A percentile compares a stretch with the other conserved stretches of the same genome.
Evolutionary conservation across 129 eudicot genomes (phyloP).

Genomic region (Apium graveolens): DNA sequence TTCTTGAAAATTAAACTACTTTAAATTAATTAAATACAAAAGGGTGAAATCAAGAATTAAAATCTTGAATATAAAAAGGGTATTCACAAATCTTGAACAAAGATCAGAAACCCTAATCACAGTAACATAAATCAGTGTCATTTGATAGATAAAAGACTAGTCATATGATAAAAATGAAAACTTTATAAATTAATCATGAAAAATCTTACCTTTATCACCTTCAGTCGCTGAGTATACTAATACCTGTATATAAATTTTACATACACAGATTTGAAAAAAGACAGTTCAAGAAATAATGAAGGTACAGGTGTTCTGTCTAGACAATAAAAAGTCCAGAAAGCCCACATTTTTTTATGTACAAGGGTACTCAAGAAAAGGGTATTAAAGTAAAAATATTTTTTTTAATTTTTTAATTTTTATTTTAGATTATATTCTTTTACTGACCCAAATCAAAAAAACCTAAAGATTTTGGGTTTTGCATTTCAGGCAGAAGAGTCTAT

Average conservation of each 20-base stretch:
- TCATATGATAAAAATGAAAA: background rate
- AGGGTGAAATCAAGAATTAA: too few relatives aligned
- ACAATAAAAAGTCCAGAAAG: background rate
- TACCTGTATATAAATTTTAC: too few relatives aligned
- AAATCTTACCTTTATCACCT: background rate
- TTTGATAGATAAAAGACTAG: background rate
- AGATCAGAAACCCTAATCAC: background rate
- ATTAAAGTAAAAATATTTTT: background rate
- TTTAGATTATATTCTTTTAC: background rate
- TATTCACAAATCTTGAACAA: background rate
- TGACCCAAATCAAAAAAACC: background rate
- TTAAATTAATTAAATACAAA: too few relatives aligned
- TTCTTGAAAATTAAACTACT: background rate
- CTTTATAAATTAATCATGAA: background rate
- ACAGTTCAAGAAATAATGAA: background rate
- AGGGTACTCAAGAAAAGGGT: background rate
- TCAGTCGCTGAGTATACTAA: background rate
- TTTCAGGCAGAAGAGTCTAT: background rate
- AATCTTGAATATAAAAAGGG: background rate
- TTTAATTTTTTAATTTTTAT: background rate
- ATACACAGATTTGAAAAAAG: background rate
- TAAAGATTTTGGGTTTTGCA: background rate
- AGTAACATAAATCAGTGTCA: background rate
- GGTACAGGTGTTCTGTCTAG: background rate
- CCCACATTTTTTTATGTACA: rapidly evolving